Conservation (phyloP, 2,329 filamentous ascomycete genomes). For the Grosmannia huntii region DNA sequence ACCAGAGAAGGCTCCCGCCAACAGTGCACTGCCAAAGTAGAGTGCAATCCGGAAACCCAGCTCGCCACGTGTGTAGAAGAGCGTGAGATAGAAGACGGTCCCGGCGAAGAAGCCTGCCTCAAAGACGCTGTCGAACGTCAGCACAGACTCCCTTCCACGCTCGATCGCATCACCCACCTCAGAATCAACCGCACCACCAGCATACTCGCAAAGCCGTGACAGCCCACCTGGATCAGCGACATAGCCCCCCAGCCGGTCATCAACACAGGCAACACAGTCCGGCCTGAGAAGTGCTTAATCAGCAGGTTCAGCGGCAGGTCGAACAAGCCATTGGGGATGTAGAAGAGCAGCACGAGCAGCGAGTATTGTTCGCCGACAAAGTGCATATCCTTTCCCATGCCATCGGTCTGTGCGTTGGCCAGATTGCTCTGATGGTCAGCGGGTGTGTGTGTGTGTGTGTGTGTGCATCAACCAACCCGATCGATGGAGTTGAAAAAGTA, state of each 20-base stretch:
- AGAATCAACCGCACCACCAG: slow-evolving; percentile 58
- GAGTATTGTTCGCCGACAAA: slow-evolving; percentile 56
- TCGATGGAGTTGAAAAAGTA: slow-evolving; percentile 12
- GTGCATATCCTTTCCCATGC: slow-evolving; percentile 37
- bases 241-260: slow-evolving; percentile 57
- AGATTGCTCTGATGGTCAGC: slow-evolving; percentile 24
- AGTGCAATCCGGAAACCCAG: slow-evolving; percentile 56
- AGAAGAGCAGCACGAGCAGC: slow-evolving; percentile 56
- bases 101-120: slow-evolving; percentile 59
- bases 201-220: slow-evolving; percentile 49
- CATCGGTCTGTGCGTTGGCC: slow-evolving; percentile 39
- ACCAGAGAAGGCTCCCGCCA: slow-evolving; percentile 41
- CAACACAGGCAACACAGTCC: slow-evolving; percentile 45
- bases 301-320: slow-evolving; percentile 52
- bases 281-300: slow-evolving; percentile 55
- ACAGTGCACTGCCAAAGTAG: slow-evolving; percentile 27
- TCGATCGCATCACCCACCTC: slow-evolving; percentile 15
- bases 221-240: slow-evolving; percentile 45
- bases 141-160: too few species aligned
- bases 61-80: slow-evolving; percentile 59
- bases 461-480: background rate
- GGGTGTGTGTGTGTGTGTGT: too few species aligned
- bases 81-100: slow-evolving; percentile 44
- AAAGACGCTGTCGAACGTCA: slow-evolving; percentile 32
- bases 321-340: slow-evolving; percentile 59